Evolutionary conservation across 2,329 filamentous ascomycete genomes (phyloP), one percentile per base, ranked within the genome.

Genomic region (Aspergillus eucalypticola): DNA sequence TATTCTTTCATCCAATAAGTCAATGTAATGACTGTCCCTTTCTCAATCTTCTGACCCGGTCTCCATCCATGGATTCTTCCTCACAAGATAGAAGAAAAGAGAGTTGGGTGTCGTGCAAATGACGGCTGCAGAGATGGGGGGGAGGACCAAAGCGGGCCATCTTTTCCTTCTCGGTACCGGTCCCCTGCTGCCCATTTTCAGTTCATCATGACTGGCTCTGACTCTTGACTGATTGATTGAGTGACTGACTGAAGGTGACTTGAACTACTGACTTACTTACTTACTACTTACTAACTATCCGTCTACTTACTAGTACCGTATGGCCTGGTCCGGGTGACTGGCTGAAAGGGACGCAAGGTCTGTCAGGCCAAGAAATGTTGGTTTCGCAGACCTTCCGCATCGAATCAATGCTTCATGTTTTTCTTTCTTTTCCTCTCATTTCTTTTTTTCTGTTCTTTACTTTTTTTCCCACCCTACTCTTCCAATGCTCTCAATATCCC

Each of bases 271-370:
- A 27, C 27, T 11, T 11, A 29, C 27, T 27, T 27, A 27, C 23
- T 10, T 29, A 42, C 39, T 42, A 27, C 23, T n/a, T 27, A 50
- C 25, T 27, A 5, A 50, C 46, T 19, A 15, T n/a, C 23, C 19
- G 25, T 11, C 23, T 50, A 27, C 11, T 15, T n/a, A 49, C 21
- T 29, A 56, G 23, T 53, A 32, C 54, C 49, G 48, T 56, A 58
- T 62, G 61, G 61, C 39, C 42, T 59, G 51, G 51, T 39, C 46
- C 48, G 29, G 54, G 55, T 58, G 49, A 64, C 58, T 56, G 63
- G 61, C 61, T 64, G 56, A 56, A 52, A 59, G 55, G 53, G 63
- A 65, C 63, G 63, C 63, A 65, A 65, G 63, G 63, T 60, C 58
- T 64, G 48, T 59, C 57, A 58, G 60, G 55, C 61, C 60, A 63